Percentiles rank a stretch among this genome's conserved stretches.
Conservation (phyloP, 257 asterid species). For the Prunella vulgaris region DNA sequence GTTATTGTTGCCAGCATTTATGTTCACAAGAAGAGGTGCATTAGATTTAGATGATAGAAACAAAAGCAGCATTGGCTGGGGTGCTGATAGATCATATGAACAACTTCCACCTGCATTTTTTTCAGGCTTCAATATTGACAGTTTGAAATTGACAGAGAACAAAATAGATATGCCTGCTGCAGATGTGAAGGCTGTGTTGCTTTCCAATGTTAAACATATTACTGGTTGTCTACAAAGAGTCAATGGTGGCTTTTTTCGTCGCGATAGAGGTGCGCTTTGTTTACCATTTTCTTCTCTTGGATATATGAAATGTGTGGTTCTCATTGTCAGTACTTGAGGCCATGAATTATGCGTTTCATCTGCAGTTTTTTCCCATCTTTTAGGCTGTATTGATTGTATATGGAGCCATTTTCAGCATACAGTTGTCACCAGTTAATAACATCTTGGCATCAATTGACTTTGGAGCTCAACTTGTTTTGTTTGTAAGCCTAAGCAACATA, state of each 20-base stretch:
- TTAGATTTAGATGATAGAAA: constrained; percentile 35
- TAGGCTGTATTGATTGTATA: neutral
- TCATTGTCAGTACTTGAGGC: neutral
- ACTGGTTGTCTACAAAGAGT: constrained; percentile 38
- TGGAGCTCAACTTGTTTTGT: neutral
- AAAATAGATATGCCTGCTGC: constrained; percentile 30
- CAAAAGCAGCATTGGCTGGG: constrained; percentile 36
- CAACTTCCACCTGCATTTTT: constrained; percentile 26
- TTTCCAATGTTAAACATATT: constrained; percentile 32
- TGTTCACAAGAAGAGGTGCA: constrained; percentile 40
- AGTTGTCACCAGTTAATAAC: neutral
- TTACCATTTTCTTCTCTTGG: constrained; percentile 5
- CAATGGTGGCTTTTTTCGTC: constrained; percentile 31
- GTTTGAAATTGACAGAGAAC: constrained; percentile 23
- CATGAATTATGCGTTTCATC: constrained; percentile 5
- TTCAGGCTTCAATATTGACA: constrained; percentile 25
- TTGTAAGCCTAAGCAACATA: neutral
- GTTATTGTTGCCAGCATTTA: constrained; percentile 37
- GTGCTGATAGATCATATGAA: constrained; percentile 28
- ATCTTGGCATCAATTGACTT: neutral
- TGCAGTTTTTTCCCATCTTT: neutral
- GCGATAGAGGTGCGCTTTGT: constrained; percentile 37
- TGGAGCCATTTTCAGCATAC: neutral
- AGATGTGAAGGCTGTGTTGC: constrained; percentile 30
- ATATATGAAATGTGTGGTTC: neutral